phyloP scores from a whole-genome alignment of 768 basidiomycete genomes.

The Termitomyces sp. region DNA sequence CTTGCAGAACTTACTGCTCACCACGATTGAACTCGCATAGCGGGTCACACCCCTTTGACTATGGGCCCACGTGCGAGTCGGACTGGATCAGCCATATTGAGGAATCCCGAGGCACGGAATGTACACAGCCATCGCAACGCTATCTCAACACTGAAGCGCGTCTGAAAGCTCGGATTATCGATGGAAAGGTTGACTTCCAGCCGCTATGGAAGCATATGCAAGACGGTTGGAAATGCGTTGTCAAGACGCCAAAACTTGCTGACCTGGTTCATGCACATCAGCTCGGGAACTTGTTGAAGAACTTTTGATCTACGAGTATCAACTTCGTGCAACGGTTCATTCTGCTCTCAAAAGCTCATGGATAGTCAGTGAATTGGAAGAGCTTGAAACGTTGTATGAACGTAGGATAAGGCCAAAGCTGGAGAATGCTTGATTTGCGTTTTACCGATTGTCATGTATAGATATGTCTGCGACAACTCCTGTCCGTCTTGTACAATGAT shows the following conservation, averaged over 20 bases:
- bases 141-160: conserved; percentile 48
- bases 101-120: conserved; percentile 24
- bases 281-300: conserved; percentile 54
- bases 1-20: neutral
- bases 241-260: neutral
- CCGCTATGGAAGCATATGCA: conserved; percentile 51
- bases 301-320: conserved; percentile 57
- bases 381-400: conserved; percentile 57
- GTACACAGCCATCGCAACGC: conserved; percentile 34
- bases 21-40: conserved; percentile 27
- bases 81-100: conserved; percentile 31
- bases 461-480: conserved; percentile 5
- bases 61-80: conserved; percentile 33
- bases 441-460: conserved; percentile 2
- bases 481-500: neutral
- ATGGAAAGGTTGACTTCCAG: conserved; percentile 54
- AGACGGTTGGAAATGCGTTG: conserved; percentile 42
- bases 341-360: conserved; percentile 58
- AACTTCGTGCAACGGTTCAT: conserved; percentile 57
- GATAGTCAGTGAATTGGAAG: conserved; percentile 59
- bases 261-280: conserved; percentile 19
- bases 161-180: conserved; percentile 67
- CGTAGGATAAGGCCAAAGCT: conserved; percentile 37
- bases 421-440: conserved; percentile 8
- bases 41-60: conserved; percentile 76